Percentiles rank a stretch among this genome's conserved stretches.
phyloP scores from a whole-genome alignment of 352 stramenopile genomes.

The Globisporangium polare region DNA sequence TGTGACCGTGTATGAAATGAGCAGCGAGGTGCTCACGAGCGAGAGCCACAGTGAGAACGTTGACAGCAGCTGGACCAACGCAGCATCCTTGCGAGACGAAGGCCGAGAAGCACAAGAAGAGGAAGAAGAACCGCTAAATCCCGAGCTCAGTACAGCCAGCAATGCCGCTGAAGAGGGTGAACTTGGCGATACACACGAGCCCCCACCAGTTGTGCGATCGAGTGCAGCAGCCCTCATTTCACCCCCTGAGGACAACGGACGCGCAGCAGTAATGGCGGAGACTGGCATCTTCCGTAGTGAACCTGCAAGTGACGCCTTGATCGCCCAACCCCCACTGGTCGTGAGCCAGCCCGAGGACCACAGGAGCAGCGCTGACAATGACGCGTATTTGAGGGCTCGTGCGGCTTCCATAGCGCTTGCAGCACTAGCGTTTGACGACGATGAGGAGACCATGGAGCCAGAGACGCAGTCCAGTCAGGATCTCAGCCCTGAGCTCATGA shows the following conservation, averaged over 20 bases:
- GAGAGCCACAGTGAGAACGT: background rate
- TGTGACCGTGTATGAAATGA: background rate
- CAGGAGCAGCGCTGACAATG: background rate
- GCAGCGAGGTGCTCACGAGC: background rate
- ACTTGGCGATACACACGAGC: background rate
- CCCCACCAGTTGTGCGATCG: too few species aligned
- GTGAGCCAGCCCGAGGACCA: background rate
- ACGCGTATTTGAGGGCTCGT: background rate
- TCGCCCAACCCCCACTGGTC: background rate
- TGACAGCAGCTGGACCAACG: background rate
- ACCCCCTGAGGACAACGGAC: background rate
- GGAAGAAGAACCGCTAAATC: background rate
- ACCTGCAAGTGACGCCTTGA: background rate
- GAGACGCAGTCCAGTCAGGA: background rate
- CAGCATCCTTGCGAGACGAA: background rate
- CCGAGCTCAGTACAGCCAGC: background rate
- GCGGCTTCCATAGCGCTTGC: conserved; percentile 13
- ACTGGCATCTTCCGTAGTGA: background rate
- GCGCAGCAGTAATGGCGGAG: background rate
- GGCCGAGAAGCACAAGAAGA: background rate
- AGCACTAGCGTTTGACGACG: conserved; percentile 16
- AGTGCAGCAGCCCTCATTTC: background rate
- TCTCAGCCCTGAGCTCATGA: background rate
- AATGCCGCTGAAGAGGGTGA: background rate
- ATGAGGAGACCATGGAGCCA: background rate